These are phyloP conservation scores for Ceratocystis diversiconidia DNA, from an alignment of 2,329 filamentous ascomycete species.

Conservation along the genomic window DNA sequence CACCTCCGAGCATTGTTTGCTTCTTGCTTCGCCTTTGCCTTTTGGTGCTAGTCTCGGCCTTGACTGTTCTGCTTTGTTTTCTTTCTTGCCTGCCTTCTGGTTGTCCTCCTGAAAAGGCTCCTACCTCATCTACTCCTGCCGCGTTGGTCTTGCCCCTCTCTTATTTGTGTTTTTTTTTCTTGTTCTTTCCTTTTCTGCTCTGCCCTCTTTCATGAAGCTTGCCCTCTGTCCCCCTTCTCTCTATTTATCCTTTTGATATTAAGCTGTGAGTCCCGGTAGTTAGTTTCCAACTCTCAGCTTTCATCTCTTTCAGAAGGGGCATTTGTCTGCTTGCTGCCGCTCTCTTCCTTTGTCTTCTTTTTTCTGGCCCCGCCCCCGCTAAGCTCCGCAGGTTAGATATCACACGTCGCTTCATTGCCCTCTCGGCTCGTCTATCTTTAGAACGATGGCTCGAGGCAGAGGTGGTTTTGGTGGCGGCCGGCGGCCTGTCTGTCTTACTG, in stretches of 20 bases:
- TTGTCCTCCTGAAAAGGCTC: background rate
- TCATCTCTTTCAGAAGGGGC: background rate
- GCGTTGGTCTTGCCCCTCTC: background rate
- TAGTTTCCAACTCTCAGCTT: conserved; percentile 1
- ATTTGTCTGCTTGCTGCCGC: background rate
- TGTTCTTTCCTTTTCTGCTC: background rate
- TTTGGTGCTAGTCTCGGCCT: background rate
- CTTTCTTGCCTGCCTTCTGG: background rate
- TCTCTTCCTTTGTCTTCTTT: background rate
- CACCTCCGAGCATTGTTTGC: background rate
- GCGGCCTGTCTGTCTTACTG: conserved; percentile 38
- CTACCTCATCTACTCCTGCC: background rate
- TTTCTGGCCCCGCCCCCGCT: background rate
- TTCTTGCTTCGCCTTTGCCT: background rate
- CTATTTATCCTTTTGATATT: background rate
- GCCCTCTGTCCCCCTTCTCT: background rate
- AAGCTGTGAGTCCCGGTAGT: too few species aligned
- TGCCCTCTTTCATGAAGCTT: background rate
- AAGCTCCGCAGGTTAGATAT: background rate
- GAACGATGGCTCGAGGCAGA: conserved; percentile 29
- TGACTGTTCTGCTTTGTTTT: conserved; percentile 5
- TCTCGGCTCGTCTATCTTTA: background rate
- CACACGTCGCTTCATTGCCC: background rate
- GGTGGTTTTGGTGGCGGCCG: conserved; percentile 25
- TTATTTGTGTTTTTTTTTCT: conserved; percentile 12